A percentile compares a stretch with the other conserved stretches of the same genome.
phyloP scores from a whole-genome alignment of 2,329 filamentous ascomycete genomes.

The Phaeosphaeriaceae sp. region DNA sequence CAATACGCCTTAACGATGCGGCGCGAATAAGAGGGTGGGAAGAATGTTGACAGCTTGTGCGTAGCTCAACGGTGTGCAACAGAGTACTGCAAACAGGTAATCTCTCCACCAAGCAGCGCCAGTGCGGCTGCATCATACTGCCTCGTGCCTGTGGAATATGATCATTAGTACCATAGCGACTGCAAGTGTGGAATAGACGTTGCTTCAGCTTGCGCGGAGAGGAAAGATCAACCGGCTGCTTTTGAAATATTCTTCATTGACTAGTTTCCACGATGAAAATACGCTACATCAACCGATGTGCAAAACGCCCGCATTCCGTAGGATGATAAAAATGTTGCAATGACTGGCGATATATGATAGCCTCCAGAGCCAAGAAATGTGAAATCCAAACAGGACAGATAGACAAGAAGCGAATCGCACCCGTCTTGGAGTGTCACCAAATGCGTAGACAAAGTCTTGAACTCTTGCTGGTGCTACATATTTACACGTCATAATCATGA shows the following conservation, averaged over 20 bases:
- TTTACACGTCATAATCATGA: slow-evolving; percentile 28
- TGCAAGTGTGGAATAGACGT: not conserved
- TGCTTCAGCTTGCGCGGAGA: not conserved
- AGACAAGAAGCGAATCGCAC: not conserved
- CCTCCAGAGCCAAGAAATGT: not conserved
- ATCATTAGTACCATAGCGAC: too few species aligned
- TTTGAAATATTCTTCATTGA: not conserved
- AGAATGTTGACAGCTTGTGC: not conserved
- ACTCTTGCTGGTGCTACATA: slow-evolving; percentile 8
- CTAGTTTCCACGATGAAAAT: not conserved
- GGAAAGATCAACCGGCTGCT: not conserved
- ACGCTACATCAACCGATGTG: slow-evolving; percentile 7
- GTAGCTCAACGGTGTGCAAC: not conserved
- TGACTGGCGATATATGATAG: not conserved
- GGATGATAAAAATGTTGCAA: not conserved
- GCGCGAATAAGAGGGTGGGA: not conserved
- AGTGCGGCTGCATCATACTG: not conserved
- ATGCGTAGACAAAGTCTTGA: not conserved
- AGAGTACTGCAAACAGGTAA: not conserved
- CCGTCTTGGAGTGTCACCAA: not conserved
- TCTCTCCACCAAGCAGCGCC: not conserved
- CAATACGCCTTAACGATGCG: not conserved
- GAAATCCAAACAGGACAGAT: not conserved
- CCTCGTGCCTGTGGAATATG: too few species aligned
- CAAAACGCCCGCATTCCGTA: slow-evolving; percentile 4